Conservation (phyloP, 306 rosid genomes). For the Heteromeles arbutifolia region DNA sequence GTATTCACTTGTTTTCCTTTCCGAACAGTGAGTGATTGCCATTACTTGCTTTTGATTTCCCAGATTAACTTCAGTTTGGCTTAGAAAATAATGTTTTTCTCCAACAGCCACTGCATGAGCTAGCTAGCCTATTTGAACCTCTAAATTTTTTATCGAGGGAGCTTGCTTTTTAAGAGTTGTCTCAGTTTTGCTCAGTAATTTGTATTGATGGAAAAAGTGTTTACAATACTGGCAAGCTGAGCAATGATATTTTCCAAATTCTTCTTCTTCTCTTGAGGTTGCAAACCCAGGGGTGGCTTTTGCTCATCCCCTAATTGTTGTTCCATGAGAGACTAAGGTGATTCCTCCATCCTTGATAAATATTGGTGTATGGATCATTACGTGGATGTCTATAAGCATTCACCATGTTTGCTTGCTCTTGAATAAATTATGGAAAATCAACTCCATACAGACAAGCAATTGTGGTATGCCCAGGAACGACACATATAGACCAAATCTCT, state of each 20-base stretch:
- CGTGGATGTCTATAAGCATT: too few species aligned
- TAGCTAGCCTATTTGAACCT: neutral
- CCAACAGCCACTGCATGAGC: neutral
- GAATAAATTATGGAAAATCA: too few species aligned
- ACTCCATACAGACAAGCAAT: too few species aligned
- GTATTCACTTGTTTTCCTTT: neutral
- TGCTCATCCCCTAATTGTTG: neutral
- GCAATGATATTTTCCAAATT: neutral
- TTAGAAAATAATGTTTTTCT: too few species aligned
- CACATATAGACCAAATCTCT: too few species aligned
- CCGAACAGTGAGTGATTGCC: neutral
- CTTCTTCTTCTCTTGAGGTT: neutral
- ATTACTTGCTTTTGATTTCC: neutral
- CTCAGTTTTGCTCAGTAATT: neutral
- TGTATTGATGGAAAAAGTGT: neutral
- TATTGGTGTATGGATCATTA: too few species aligned
- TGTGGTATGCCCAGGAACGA: too few species aligned
- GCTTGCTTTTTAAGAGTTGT: neutral
- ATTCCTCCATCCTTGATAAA: too few species aligned
- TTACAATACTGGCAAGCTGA: neutral
- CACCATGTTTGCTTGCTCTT: too few species aligned
- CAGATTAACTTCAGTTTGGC: too few species aligned
- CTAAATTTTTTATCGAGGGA: neutral
- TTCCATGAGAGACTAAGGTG: neutral
- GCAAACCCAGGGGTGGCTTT: neutral